phyloP scores from a whole-genome alignment of 1,139 yeast species.

The Candida tropicalis region DNA sequence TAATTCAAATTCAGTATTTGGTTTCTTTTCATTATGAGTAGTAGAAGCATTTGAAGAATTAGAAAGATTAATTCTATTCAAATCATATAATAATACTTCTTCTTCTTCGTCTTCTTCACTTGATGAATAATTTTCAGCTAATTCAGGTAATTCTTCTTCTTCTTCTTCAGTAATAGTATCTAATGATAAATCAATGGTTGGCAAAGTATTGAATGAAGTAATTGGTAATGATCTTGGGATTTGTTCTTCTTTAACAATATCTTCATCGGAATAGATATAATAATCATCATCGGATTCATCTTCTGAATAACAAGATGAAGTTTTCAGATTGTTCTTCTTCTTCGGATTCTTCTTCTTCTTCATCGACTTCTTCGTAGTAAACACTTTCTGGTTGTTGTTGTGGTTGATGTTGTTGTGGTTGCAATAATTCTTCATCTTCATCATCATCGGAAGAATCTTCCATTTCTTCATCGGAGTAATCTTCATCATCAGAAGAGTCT shows the following conservation, averaged over 20 bases:
- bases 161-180: slow-evolving; percentile 24
- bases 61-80: neutral
- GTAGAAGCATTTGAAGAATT: neutral
- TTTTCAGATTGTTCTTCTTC: slow-evolving; percentile 17
- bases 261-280: slow-evolving; percentile 34
- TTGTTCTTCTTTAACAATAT: slow-evolving; percentile 14
- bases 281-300: slow-evolving; percentile 32
- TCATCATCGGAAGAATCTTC: slow-evolving; percentile 16
- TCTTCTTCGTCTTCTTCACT: slow-evolving; percentile 19
- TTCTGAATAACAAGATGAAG: slow-evolving; percentile 19
- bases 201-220: slow-evolving; percentile 23
- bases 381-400: slow-evolving; percentile 6
- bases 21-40: slow-evolving; percentile 3
- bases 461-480: slow-evolving; percentile 20
- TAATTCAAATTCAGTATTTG: slow-evolving; percentile 1
- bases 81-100: slow-evolving; percentile 10
- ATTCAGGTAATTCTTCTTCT: slow-evolving; percentile 20
- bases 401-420: too few relatives aligned
- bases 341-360: slow-evolving; percentile 15
- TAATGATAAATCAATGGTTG: slow-evolving; percentile 27
- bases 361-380: slow-evolving; percentile 8
- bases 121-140: slow-evolving; percentile 10
- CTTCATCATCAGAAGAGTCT: slow-evolving; percentile 29
- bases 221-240: slow-evolving; percentile 13
- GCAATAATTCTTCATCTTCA: slow-evolving; percentile 13